Conservation (phyloP, 2,329 filamentous ascomycete species). For the Scedosporium apiospermum region DNA sequence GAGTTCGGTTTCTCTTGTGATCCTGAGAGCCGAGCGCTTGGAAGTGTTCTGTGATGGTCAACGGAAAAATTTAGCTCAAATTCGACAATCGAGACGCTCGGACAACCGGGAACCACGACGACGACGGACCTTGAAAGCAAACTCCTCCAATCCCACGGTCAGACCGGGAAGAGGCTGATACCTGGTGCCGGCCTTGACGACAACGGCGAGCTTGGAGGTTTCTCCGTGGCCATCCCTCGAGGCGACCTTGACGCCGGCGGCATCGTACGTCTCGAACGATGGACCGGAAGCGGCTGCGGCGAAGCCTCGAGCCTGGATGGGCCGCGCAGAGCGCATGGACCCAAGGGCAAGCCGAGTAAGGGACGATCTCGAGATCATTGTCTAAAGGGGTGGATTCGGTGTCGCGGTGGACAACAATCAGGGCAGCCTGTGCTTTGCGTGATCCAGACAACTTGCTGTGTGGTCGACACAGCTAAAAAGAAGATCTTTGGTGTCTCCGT, state of each 20-base stretch:
- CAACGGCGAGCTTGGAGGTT: conserved; percentile 82
- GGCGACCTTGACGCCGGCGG: conserved; percentile 84
- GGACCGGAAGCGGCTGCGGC: conserved; percentile 53
- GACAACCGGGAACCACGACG: not conserved
- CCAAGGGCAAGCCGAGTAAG: conserved; percentile 50
- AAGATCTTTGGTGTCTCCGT: conserved; percentile 6
- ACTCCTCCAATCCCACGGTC: conserved; percentile 83
- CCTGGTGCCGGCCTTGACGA: conserved; percentile 89
- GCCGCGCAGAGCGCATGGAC: conserved; percentile 46
- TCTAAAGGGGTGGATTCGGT: conserved; percentile 42
- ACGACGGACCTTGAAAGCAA: conserved; percentile 82
- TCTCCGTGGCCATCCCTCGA: conserved; percentile 82
- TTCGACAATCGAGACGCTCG: not conserved
- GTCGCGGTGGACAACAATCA: conserved; percentile 41
- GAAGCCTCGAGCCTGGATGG: conserved; percentile 40
- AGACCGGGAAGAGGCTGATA: conserved; percentile 86
- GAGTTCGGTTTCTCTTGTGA: conserved; percentile 90
- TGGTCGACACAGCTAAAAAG: conserved; percentile 6
- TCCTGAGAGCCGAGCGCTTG: conserved; percentile 81
- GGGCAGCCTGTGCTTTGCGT: conserved; percentile 7
- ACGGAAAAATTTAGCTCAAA: conserved; percentile 36
- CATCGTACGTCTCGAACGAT: conserved; percentile 79
- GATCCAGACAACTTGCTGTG: conserved; percentile 6
- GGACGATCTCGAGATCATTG: conserved; percentile 54
- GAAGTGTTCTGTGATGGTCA: conserved; percentile 59